phyloP scores from a whole-genome alignment of 306 rosid genomes.

The Trifolium fragiferum region DNA sequence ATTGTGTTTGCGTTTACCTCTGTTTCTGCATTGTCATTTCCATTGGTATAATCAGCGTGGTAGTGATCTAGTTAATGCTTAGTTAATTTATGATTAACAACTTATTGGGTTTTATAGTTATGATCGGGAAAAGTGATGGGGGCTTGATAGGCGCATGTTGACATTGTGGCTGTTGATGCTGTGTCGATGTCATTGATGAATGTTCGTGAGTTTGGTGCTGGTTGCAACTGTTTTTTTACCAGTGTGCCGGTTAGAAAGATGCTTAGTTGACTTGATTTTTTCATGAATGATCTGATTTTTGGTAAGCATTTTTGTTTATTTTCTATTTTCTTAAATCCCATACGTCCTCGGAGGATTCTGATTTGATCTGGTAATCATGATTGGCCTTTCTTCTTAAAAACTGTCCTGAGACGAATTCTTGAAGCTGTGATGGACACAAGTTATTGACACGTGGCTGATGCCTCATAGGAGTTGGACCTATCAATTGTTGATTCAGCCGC shows the following conservation, averaged over 20 bases:
- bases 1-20: not conserved
- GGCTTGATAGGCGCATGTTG: conserved; percentile 70
- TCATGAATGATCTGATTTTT: conserved; percentile 49
- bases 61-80: conserved; percentile 36
- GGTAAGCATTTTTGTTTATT: conserved; percentile 63
- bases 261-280: conserved; percentile 55
- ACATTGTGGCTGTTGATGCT: conserved; percentile 70
- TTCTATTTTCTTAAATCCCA: conserved; percentile 46
- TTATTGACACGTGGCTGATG: conserved; percentile 60
- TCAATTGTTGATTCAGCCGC: conserved; percentile 50
- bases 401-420: conserved; percentile 43
- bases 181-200: conserved; percentile 70
- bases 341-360: conserved; percentile 46
- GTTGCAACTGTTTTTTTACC: conserved; percentile 58
- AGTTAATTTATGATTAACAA: conserved; percentile 52
- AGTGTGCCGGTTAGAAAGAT: conserved; percentile 66
- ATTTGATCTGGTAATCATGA: conserved; percentile 50
- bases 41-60: conserved; percentile 24
- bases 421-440: conserved; percentile 58
- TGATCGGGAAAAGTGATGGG: conserved; percentile 66
- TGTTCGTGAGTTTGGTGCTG: conserved; percentile 75
- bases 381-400: conserved; percentile 36
- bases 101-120: conserved; percentile 88
- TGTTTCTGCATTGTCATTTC: conserved; percentile 34
- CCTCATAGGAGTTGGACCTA: conserved; percentile 55